Percentiles rank a stretch among this genome's conserved stretches.
phyloP scores from a whole-genome alignment of 306 rosid species.

The Abrus precatorius region DNA sequence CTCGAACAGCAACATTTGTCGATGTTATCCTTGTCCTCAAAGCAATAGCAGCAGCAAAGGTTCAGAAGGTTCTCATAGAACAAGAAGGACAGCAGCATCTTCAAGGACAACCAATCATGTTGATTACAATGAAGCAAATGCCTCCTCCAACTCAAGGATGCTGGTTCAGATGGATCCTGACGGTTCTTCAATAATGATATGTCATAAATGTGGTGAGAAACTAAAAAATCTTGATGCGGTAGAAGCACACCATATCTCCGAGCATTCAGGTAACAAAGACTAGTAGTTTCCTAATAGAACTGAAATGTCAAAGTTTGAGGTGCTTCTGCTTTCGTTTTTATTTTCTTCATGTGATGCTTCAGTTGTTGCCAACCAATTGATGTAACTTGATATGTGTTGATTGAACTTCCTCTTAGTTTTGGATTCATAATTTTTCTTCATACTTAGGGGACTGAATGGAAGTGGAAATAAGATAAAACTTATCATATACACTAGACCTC shows the following conservation, averaged over 20 bases:
- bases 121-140: conserved; percentile 42
- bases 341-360: background rate
- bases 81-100: conserved; percentile 30
- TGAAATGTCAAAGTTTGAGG: background rate
- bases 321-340: background rate
- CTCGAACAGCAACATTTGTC: conserved; percentile 22
- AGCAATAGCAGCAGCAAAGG: conserved; percentile 31
- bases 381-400: background rate
- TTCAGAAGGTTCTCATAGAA: conserved; percentile 31
- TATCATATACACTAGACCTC: background rate
- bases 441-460: no score
- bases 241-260: conserved; percentile 55
- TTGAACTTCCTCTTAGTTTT: no score
- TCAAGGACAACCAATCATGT: conserved; percentile 16
- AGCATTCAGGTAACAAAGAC: conserved; percentile 59
- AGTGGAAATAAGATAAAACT: background rate
- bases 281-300: conserved; percentile 14
- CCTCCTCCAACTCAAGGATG: conserved; percentile 32
- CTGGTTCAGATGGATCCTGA: conserved; percentile 41
- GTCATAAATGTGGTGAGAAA: conserved; percentile 57
- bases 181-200: conserved; percentile 35
- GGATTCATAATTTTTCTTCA: background rate
- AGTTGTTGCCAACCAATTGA: conserved; percentile 18
- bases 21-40: conserved; percentile 40
- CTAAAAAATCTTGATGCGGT: conserved; percentile 42